Evolutionary conservation across 208 protist species (phyloP), one percentile per base, ranked within the genome.

Genomic region (Chromosphaera perkinsii): DNA sequence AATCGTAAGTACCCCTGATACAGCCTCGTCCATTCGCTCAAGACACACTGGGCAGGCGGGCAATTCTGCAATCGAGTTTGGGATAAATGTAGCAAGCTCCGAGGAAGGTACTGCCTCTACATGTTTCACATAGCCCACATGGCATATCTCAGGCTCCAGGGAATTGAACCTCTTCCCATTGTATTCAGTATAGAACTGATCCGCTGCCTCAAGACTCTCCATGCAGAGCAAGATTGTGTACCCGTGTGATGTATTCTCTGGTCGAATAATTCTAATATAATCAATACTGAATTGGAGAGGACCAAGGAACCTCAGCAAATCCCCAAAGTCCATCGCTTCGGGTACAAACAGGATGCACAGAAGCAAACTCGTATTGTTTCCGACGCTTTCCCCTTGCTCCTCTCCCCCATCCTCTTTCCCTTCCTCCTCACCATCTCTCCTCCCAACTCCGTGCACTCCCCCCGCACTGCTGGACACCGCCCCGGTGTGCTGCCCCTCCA

Each of bases 41-140:
- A 85, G 67, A 54, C 80, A 86, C 4, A 87, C 83, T 5, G 83
- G 78, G 59, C 83, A 88, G 9, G 71, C 76, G 12, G 83, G 83
- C 43, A 88, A 51, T 43, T 86, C 79, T 0, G 66, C 66, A 1
- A 75, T 33, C 49, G 26, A 14, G 49, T 32, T 54, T 0, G 1
- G 26, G 26, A 54, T 24, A 9, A 54, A 9, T 45, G 0, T 45
- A 0, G 0, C 14, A 9, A 22, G 55, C 33, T 51, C 51, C 24
- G 47, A 39, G 2, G 36, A 35, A 36, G 54, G 27, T 20, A 55
- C 29, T 20, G 42, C 52, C 45, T 68, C 51, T n/a, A 80, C 42
- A 22, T 39, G 51, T 12, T 42, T 22, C 1, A 80, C 71, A 64
- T 70, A 79, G 5, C 39, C 43, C 20, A 75, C 43, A 48, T 72